Base-by-base conservation (phyloP, 305 asterid species). In the Fraxinus latifolia region DNA sequence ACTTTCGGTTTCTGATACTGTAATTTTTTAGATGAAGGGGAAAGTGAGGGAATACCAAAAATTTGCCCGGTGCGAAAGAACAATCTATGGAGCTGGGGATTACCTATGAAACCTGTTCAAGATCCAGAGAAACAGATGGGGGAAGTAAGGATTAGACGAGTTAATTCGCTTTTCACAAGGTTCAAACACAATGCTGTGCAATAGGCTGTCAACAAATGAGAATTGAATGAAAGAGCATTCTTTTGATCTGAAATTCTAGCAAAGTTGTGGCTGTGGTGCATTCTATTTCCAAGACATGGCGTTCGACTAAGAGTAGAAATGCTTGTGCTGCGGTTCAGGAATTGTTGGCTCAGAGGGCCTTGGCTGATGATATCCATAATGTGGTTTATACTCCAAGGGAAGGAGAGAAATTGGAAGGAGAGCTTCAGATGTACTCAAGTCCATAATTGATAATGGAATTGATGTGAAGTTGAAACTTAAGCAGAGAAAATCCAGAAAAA, bases 361-460 rank as follows among this genome's bases (percentile, higher is more conserved):
- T 95, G 92, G 97, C 84, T 8, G 98, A 95, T 80, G 97, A 92
- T 83, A 93, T 92, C 29, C 91, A 92, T 79, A 93, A 93, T 27
- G 88, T 85, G 50, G 90, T 93, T 15, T 95, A 90, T 78, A 91
- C 95, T 0, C 97, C 97, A 3, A 3, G 96, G 77, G 88, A 84
- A 42, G 94, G 91, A 76, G 97, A 95, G 3, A 89, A 84, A 85
- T 71, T 93, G 88, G 93, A 89, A 81, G 95, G 94, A 31, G 92
- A 91, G 89, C 86, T 92, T 83, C 88, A 86, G 86, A 85, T 83
- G 94, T 95, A 53, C 92, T 95, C 32, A 86, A 90, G 68, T 84
- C 97, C 42, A 82, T 95, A 62, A 80, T 84, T 60, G 85, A 85
- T 81, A 91, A 91, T 23, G 97, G 98, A 29, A 83, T 93, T 32